phyloP scores from a whole-genome alignment of 306 rosid genomes.

The Fragaria ananassa region DNA sequence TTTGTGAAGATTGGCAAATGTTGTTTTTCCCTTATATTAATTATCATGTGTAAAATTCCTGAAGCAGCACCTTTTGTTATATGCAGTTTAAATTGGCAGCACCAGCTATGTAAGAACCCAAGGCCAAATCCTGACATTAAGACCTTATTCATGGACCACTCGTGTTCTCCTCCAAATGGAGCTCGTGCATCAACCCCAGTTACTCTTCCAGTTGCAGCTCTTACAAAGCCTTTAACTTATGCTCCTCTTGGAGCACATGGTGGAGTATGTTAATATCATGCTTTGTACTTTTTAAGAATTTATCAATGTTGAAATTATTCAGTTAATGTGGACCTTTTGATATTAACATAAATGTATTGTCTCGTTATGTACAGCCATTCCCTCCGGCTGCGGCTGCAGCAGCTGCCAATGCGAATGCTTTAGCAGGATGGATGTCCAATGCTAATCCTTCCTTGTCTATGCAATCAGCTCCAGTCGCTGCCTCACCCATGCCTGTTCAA shows the following conservation, averaged over 20 bases:
- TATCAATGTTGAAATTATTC: not conserved
- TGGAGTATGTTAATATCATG: conserved; percentile 11
- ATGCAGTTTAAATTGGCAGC: conserved; percentile 31
- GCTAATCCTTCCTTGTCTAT: conserved; percentile 38
- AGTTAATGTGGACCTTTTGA: not conserved
- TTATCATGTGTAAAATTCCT: not conserved
- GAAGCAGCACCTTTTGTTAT: not conserved
- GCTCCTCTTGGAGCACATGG: conserved; percentile 31
- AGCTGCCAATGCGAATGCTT: conserved; percentile 36
- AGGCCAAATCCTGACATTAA: conserved; percentile 31
- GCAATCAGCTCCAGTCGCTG: conserved; percentile 28
- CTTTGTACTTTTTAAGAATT: not conserved
- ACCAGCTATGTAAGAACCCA: conserved; percentile 30
- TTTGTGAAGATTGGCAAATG: not conserved
- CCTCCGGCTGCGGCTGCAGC: conserved; percentile 33
- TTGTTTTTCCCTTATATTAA: not conserved
- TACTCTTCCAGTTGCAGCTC: conserved; percentile 28
- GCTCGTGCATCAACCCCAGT: conserved; percentile 27
- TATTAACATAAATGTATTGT: conserved; percentile 5
- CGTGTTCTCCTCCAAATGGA: conserved; percentile 24
- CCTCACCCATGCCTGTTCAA: conserved; percentile 38
- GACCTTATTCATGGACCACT: conserved; percentile 27
- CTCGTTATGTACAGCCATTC: conserved; percentile 36
- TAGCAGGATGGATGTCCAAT: conserved; percentile 43
- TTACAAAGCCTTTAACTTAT: conserved; percentile 25